Conservation (phyloP, 306 rosid species). For the Prosopis cineraria region DNA sequence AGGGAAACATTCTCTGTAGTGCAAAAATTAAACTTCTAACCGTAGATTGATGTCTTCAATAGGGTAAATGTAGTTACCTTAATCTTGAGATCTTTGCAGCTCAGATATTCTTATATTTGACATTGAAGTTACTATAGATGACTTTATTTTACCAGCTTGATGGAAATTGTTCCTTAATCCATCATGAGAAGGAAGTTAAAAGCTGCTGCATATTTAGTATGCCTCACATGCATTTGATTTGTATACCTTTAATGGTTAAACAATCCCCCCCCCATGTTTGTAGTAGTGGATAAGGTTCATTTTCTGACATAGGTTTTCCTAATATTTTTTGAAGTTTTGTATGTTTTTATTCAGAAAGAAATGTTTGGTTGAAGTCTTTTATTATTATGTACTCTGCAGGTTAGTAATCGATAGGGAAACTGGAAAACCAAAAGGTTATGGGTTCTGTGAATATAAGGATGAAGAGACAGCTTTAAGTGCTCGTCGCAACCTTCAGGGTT, state of each 20-base stretch:
- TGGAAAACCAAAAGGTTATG: no score
- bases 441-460: conserved; percentile 76
- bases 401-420: no score
- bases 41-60: neutral
- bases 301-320: neutral
- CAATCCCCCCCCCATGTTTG: neutral
- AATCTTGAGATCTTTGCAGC: neutral
- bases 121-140: neutral
- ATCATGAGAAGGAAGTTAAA: neutral
- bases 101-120: neutral
- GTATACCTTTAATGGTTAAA: neutral
- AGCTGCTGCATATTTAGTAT: neutral
- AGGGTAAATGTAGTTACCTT: neutral
- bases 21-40: neutral
- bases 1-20: neutral
- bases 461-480: conserved; percentile 99
- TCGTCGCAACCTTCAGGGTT: conserved; percentile 96
- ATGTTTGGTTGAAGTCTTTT: conserved; percentile 30
- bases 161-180: neutral
- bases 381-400: no score
- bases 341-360: neutral
- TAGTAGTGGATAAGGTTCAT: conserved; percentile 1
- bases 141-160: neutral
- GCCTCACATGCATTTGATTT: conserved; percentile 2
- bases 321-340: neutral